Percentiles rank a stretch among this genome's conserved stretches.
Evolutionary conservation across 345 rosid species (phyloP).

Genomic region (Rhodamnia rubescens): DNA sequence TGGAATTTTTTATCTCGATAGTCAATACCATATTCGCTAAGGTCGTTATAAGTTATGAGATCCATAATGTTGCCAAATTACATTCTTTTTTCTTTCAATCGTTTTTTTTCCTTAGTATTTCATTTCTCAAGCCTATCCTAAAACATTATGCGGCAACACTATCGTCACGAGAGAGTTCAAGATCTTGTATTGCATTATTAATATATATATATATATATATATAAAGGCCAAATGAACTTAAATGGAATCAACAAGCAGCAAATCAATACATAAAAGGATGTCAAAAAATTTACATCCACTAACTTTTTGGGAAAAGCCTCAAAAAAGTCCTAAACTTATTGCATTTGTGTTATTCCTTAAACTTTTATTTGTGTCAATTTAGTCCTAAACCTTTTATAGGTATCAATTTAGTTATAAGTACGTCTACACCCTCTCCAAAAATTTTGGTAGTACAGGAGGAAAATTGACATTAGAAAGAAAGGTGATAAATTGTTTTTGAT

Average conservation of each 20-base stretch:
- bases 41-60: neutral
- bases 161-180: neutral
- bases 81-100: neutral
- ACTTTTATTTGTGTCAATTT: too few species aligned
- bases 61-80: neutral
- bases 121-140: neutral
- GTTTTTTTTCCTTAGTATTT: neutral
- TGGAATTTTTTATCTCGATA: neutral
- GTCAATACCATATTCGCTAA: neutral
- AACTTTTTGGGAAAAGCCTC: too few species aligned
- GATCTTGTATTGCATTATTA: neutral
- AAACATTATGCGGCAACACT: neutral
- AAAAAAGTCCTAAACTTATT: too few species aligned
- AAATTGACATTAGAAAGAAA: neutral
- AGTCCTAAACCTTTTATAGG: too few species aligned
- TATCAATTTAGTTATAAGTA: neutral
- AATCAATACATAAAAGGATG: neutral
- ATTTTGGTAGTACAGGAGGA: neutral
- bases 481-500: neutral
- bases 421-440: neutral
- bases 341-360: too few species aligned
- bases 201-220: too few species aligned
- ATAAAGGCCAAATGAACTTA: neutral
- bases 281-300: neutral
- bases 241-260: neutral